Percentiles rank a stretch among this genome's conserved stretches.
phyloP scores from a whole-genome alignment of 768 basidiomycete genomes.

The Phanerodontia chrysosporium region DNA sequence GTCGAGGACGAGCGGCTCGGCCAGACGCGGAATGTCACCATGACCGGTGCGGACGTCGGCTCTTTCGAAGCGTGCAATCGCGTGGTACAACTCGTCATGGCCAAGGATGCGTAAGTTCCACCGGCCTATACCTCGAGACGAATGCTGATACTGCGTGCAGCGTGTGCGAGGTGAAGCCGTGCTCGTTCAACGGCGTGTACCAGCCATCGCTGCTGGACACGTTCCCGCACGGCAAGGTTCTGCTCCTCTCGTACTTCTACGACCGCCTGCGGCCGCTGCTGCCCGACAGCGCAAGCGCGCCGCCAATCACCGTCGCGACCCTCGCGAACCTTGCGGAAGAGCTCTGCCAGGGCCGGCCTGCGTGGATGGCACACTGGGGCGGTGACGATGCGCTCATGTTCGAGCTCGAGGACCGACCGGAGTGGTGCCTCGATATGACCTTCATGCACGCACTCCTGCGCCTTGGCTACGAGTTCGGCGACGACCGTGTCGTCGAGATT shows the following conservation, averaged over 20 bases:
- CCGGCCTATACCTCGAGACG: neutral
- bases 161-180: constrained; percentile 87
- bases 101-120: constrained; percentile 84
- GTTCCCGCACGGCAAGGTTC: constrained; percentile 79
- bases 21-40: constrained; percentile 61
- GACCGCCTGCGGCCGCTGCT: constrained; percentile 86
- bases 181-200: constrained; percentile 96
- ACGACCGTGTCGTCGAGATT: constrained; percentile 60
- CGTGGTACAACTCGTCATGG: constrained; percentile 84
- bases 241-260: constrained; percentile 97
- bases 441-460: constrained; percentile 89
- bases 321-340: constrained; percentile 59
- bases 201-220: constrained; percentile 89
- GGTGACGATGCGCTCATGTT: constrained; percentile 43
- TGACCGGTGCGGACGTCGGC: constrained; percentile 81
- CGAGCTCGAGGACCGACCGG: constrained; percentile 80
- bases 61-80: constrained; percentile 83
- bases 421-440: constrained; percentile 94
- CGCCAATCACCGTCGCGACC: constrained; percentile 39
- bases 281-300: constrained; percentile 19
- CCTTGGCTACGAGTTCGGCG: constrained; percentile 86
- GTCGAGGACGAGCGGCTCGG: constrained; percentile 47
- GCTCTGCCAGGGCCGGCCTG: constrained; percentile 66
- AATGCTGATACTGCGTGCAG: constrained; percentile 31
- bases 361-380: constrained; percentile 55